Base-by-base conservation (phyloP, 176 grass and related monocot species). In the Cocos nucifera region DNA sequence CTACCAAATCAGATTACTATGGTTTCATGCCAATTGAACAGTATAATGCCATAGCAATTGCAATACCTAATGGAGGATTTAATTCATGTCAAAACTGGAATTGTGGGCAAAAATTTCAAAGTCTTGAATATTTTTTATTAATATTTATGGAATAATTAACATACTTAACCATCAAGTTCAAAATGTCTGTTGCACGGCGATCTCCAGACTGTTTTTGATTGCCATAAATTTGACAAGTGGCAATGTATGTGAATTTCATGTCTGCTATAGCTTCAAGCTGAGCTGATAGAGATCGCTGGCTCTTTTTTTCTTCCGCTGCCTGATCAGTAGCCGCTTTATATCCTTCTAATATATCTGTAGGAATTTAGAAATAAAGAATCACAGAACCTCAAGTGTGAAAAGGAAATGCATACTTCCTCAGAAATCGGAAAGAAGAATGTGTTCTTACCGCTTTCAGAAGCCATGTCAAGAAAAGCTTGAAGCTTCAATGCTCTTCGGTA, bases 111-210 rank as follows among this genome's bases (percentile, higher is more conserved):
- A 12, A 44, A 0, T 14, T 12, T 14, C 35, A 44, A 44, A 12
- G 7, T 12, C 35, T 12, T 0, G 23, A 23, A 23, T 23, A 23
- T 3, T 23, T 23, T 23, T 23, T 9, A 44, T 12, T 44, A 44
- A 44, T 44, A 44, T 44, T 44, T 44, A 12, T 14, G 35, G 35
- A 44, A 44, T 82, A 14, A 44, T 44, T 14, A 14, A 81, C 85
- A 75, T 87, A 96, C 91, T 87, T 82, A 64, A 96, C 86, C 86
- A 96, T 96, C 76, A 96, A 80, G 80, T 96, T 96, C 69, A 96
- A 74, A 63, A 96, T 96, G 73, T 96, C 86, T 68, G 86, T 96
- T 60, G 91, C 91, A 65, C 84, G 91, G 22, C 91, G 86, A 79
- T 96, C 91, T 75, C 91, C 72, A 64, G 86, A 87, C 69, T 85